phyloP scores from a whole-genome alignment of 192 early-diverging fungal genomes.

The Lobosporangium transversale region DNA sequence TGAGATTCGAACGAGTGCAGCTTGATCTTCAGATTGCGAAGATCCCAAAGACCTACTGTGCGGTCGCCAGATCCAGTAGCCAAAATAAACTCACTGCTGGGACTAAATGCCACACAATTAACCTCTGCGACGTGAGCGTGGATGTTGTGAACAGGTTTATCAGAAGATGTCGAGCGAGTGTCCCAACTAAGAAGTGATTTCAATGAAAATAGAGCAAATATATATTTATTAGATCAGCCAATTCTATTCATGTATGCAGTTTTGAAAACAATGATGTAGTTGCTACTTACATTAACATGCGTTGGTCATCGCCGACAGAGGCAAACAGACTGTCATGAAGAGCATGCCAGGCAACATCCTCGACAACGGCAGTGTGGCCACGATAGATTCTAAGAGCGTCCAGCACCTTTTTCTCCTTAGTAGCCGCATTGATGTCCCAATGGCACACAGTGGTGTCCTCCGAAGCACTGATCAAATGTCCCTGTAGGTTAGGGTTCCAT shows the following conservation, averaged over 20 bases:
- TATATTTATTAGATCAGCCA: background rate
- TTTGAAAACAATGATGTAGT: background rate
- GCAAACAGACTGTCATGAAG: constrained; percentile 90
- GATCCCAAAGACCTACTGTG: constrained; percentile 95
- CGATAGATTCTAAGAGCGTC: constrained; percentile 81
- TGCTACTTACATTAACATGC: constrained; percentile 80
- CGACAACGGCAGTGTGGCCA: constrained; percentile 92
- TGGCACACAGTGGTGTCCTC: constrained; percentile 92
- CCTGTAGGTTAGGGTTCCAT: constrained; percentile 86
- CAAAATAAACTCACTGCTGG: constrained; percentile 87
- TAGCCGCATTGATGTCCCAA: constrained; percentile 88
- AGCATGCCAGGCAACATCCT: constrained; percentile 96
- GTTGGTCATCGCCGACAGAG: constrained; percentile 95
- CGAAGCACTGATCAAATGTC: constrained; percentile 88
- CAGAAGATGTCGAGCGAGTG: constrained; percentile 73
- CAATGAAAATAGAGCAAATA: no score
- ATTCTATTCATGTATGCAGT: background rate
- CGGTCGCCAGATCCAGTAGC: constrained; percentile 96
- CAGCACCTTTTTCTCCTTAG: constrained; percentile 79
- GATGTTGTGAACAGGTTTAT: constrained; percentile 74
- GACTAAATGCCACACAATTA: constrained; percentile 96
- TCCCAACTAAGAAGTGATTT: no score
- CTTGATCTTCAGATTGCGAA: constrained; percentile 88
- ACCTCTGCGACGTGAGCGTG: constrained; percentile 91
- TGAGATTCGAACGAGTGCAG: constrained; percentile 91